These are phyloP conservation scores for Metarhizium brunneum DNA, from an alignment of 2,329 filamentous ascomycete species.

Conservation along the genomic window DNA sequence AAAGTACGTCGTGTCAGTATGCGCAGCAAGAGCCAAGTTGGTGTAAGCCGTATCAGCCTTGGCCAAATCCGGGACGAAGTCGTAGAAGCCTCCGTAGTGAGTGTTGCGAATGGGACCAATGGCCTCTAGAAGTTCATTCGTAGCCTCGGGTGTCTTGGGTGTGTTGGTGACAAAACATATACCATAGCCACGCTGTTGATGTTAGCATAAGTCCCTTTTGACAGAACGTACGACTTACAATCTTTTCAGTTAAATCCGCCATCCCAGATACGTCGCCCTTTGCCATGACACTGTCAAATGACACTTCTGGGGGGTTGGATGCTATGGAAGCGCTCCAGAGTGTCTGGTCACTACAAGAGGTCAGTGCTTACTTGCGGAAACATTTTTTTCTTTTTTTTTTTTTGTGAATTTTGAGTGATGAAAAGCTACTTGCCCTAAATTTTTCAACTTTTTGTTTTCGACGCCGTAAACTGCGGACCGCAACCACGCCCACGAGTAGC, in stretches of 20 bases:
- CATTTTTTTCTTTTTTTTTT: background rate
- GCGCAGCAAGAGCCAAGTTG: slow-evolving; percentile 67
- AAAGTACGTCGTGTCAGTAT: slow-evolving; percentile 96
- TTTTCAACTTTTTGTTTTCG: slow-evolving; percentile 26
- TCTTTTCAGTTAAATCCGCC: slow-evolving; percentile 51
- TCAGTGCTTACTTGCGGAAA: background rate
- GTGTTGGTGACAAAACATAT: slow-evolving; percentile 69
- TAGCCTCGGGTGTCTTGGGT: slow-evolving; percentile 58
- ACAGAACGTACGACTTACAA: slow-evolving; percentile 36
- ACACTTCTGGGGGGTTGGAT: slow-evolving; percentile 45
- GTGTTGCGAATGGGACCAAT: slow-evolving; percentile 85
- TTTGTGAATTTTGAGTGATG: background rate
- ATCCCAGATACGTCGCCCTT: slow-evolving; percentile 39
- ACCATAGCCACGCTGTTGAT: slow-evolving; percentile 51
- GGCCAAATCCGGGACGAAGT: slow-evolving; percentile 83
- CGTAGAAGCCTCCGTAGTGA: slow-evolving; percentile 73
- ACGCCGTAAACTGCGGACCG: slow-evolving; percentile 4
- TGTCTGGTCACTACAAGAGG: background rate
- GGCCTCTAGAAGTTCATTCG: slow-evolving; percentile 63
- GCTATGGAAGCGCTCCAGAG: slow-evolving; percentile 24
- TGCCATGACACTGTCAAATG: slow-evolving; percentile 52
- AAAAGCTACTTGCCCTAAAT: slow-evolving; percentile 4
- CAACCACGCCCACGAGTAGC: slow-evolving; percentile 52
- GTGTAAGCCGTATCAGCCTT: slow-evolving; percentile 91
- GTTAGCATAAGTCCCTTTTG: background rate